Evolutionary conservation across 768 basidiomycete genomes (phyloP).

Genomic region (Cystobasidium ongulense): DNA sequence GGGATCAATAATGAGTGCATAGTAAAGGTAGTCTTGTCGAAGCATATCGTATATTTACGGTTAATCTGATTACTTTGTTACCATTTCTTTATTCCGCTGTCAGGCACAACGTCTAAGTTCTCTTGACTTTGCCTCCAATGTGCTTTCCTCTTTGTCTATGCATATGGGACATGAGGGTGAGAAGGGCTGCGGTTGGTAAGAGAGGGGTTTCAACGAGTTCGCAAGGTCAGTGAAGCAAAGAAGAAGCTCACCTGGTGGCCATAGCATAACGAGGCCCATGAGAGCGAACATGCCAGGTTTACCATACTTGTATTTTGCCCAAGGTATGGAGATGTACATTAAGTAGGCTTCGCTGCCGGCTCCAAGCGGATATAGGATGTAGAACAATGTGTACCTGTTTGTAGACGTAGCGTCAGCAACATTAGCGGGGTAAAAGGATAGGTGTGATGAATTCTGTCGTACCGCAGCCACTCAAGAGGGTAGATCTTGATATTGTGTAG

Average conservation of each 20-base stretch:
- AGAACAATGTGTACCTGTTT: slow-evolving; percentile 82
- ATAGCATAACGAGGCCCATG: slow-evolving; percentile 58
- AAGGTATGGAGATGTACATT: slow-evolving; percentile 66
- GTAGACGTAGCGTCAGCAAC: slow-evolving; percentile 53
- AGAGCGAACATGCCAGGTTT: slow-evolving; percentile 33
- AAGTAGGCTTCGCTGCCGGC: slow-evolving; percentile 83
- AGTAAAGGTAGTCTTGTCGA: too few relatives aligned
- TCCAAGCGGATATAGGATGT: slow-evolving; percentile 83
- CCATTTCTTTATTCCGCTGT: not conserved
- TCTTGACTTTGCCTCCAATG: slow-evolving; percentile 41
- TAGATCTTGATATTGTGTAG: slow-evolving; percentile 54
- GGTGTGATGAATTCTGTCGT: not conserved
- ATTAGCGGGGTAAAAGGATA: slow-evolving; percentile 30
- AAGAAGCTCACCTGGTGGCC: slow-evolving; percentile 71
- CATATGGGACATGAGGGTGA: slow-evolving; percentile 51
- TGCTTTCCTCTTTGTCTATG: slow-evolving; percentile 55
- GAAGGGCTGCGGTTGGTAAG: slow-evolving; percentile 31
- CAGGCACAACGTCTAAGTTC: not conserved
- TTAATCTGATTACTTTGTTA: too few relatives aligned
- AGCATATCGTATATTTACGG: too few relatives aligned
- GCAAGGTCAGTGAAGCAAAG: too few relatives aligned
- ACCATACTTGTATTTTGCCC: slow-evolving; percentile 36
- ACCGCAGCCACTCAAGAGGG: slow-evolving; percentile 46
- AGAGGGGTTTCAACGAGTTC: not conserved
- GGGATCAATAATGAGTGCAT: too few relatives aligned